Conservation (phyloP, 208 protist species). For the Trichomonas tenax region DNA sequence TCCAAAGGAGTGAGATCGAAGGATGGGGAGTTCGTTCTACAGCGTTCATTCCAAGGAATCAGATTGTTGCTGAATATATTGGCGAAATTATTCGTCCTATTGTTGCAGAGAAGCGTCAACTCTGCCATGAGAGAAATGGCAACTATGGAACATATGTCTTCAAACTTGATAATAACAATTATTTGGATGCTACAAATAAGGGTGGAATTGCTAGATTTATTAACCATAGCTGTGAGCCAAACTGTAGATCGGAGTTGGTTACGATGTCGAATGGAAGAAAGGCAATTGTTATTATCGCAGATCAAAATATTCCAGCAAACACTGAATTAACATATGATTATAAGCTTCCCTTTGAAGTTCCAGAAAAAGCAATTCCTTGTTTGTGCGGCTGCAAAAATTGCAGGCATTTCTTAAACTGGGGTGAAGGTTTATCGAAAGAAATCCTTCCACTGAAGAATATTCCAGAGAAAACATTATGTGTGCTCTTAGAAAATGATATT, state of each 20-base stretch:
- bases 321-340: neutral
- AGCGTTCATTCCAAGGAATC: neutral
- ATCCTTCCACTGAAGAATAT: neutral
- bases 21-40: neutral
- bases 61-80: neutral
- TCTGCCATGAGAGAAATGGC: neutral
- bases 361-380: neutral
- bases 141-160: neutral
- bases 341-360: neutral
- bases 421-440: neutral
- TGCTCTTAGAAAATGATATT: neutral
- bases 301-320: neutral
- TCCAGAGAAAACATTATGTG: neutral
- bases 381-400: neutral
- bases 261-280: neutral
- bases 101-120: neutral
- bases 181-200: neutral
- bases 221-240: neutral
- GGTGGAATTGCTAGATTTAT: neutral
- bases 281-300: neutral
- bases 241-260: neutral
- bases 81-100: neutral
- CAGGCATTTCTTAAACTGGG: neutral
- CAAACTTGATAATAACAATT: neutral
- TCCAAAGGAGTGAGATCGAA: slow-evolving; percentile 22